Base-by-base conservation (phyloP, 2,329 filamentous ascomycete genomes). In the Paecilomyces formosus region DNA sequence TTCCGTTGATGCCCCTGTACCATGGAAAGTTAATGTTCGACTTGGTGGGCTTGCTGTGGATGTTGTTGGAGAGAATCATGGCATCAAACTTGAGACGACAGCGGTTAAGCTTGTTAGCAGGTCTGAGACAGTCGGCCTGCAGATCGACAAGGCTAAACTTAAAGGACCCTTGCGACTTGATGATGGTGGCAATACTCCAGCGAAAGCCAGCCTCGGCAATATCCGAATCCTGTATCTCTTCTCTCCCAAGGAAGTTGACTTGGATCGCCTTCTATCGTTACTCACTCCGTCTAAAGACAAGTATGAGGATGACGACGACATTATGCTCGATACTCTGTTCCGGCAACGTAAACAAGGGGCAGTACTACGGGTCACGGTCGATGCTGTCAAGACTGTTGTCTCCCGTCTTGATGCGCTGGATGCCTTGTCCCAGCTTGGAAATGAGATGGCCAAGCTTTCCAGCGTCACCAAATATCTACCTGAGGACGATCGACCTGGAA, bases 401-500 rank as follows among this genome's bases (percentile, higher is more conserved):
- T 79, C 80, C 7, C 85, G 86, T 61, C 74, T 90, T 45, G 78
- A 83, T 11, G 85, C 88, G 63, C 76, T 96, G 15, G 79, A 83
- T 9, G 83, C 84, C 50, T 78, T 99, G 13, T 84, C 87, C 7
- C 81, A 82, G 11, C 81, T 99, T 8, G 87, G 84, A 0, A 87
- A 89, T 62, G 94, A 99, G 67, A 72, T 97, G 54, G 82, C 88
- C 5, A 90, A 89, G 64, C 79, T 99, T 4, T 90, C 92, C 0
- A 92, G 87, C 0, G 91, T 99, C 26, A 85, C 93, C 6, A 97
- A 97, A 70, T 97, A 97, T 70, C 81, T 99, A 2, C 93, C 94
- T 0, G 93, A 99, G 65, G 94, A 99, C 72, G 93, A 99, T 66
- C 85, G 92, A 1, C 94, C 94, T 1, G 94, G 94, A 0, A 79